These are phyloP conservation scores for Tuber borchii DNA, from an alignment of 495 filamentous ascomycete species.

Conservation along the genomic window DNA sequence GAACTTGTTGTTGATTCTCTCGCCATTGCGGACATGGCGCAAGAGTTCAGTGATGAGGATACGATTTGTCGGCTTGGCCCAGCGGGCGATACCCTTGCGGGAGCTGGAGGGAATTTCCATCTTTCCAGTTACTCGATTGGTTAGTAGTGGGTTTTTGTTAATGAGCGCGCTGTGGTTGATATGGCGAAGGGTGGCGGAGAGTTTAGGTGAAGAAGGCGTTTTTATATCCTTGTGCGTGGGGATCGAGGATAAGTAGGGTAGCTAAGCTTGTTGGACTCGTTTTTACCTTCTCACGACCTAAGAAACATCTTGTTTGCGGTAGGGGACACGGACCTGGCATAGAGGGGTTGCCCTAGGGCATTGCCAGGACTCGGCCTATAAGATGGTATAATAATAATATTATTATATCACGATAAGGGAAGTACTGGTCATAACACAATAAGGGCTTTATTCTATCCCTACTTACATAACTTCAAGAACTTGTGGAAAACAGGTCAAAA, in stretches of 20 bases:
- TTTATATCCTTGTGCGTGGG: not conserved
- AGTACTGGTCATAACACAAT: not conserved
- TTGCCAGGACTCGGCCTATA: not conserved
- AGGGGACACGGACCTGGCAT: rapidly evolving
- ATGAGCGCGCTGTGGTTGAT: not conserved
- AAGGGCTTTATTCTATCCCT: not conserved
- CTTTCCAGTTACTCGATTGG: not conserved
- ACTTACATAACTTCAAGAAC: not conserved
- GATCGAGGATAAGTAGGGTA: not conserved
- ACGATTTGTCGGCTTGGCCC: not conserved
- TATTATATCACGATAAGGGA: not conserved
- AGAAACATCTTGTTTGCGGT: not conserved
- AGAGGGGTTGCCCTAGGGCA: not conserved
- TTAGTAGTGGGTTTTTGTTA: not conserved
- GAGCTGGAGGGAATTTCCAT: not conserved
- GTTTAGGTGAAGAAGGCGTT: not conserved
- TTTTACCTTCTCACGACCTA: not conserved
- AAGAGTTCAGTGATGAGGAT: not conserved
- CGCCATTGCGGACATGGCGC: not conserved
- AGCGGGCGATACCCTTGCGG: not conserved
- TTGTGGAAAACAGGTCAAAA: not conserved
- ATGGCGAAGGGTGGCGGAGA: not conserved
- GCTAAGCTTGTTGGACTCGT: not conserved
- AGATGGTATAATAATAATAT: too few species aligned
- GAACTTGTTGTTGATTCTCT: not conserved